Percentiles rank a stretch among this genome's conserved stretches.
Evolutionary conservation across 169 alveolate genomes (phyloP).

Genomic region (Eimeria praecox): DNA sequence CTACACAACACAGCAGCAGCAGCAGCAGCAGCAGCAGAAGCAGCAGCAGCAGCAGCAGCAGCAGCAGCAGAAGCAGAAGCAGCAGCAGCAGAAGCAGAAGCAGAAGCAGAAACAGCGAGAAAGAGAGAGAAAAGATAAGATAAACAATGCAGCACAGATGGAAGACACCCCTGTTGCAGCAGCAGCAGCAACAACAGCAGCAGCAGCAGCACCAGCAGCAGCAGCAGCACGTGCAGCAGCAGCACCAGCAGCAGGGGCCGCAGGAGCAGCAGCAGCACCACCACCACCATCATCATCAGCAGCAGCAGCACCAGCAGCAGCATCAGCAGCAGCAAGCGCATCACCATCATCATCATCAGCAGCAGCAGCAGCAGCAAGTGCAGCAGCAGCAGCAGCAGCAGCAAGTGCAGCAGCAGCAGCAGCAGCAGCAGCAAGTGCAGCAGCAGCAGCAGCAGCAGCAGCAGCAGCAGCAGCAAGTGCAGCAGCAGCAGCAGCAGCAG

Average conservation of each 20-base stretch:
- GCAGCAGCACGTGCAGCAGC: not conserved
- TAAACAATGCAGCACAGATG: slow-evolving; percentile 48
- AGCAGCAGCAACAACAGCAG: not conserved
- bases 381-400: slow-evolving; percentile 55
- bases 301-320: not conserved
- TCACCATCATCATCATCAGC: too few species aligned
- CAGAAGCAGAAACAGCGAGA: slow-evolving; percentile 36
- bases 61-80: not conserved
- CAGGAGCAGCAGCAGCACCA: not conserved
- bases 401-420: not conserved
- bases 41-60: not conserved
- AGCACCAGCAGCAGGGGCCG: slow-evolving; percentile 10
- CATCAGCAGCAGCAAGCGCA: slow-evolving; percentile 63
- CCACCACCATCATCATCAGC: not conserved
- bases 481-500: slow-evolving; percentile 63
- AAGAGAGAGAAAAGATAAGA: not conserved
- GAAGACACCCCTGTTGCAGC: not conserved
- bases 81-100: slow-evolving; percentile 7
- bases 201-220: not conserved
- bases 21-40: not conserved
- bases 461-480: slow-evolving; percentile 59
- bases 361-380: slow-evolving; percentile 56
- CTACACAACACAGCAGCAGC: too few species aligned
- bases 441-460: slow-evolving; percentile 48
- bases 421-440: not conserved